Percentiles rank a stretch among this genome's conserved stretches.
Conservation (phyloP, 2,329 filamentous ascomycete genomes). For the Byssothecium circinans region DNA sequence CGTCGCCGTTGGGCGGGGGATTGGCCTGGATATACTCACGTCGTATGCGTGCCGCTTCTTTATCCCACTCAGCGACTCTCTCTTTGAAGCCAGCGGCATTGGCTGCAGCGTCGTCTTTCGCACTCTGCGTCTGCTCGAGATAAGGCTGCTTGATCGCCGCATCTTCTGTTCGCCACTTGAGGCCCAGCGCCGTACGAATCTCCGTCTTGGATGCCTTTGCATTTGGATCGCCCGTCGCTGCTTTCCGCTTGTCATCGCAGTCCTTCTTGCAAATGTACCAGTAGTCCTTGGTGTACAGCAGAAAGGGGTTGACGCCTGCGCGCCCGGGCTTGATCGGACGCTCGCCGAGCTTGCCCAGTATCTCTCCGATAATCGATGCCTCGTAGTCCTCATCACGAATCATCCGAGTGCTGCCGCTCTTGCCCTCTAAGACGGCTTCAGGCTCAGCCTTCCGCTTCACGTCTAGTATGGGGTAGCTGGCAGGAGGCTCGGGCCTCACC, state of each 20-base stretch:
- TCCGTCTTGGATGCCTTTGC: slow-evolving; percentile 71
- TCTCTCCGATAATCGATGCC: slow-evolving; percentile 58
- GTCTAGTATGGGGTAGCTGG: slow-evolving; percentile 14
- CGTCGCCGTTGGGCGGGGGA: slow-evolving; percentile 34
- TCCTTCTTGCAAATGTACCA: slow-evolving; percentile 65
- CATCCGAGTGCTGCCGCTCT: slow-evolving; percentile 25
- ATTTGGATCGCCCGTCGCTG: slow-evolving; percentile 64
- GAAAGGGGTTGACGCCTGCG: slow-evolving; percentile 79
- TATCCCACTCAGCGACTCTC: slow-evolving; percentile 72
- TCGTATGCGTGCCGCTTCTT: slow-evolving; percentile 57
- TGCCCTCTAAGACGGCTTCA: slow-evolving; percentile 14
- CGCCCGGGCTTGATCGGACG: slow-evolving; percentile 73
- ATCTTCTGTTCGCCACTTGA: slow-evolving; percentile 83
- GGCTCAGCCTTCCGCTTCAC: slow-evolving; percentile 29
- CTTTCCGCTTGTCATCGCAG: slow-evolving; percentile 67
- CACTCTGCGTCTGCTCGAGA: slow-evolving; percentile 69
- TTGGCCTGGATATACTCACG: slow-evolving; percentile 46
- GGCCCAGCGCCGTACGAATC: slow-evolving; percentile 80
- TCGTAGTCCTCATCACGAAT: slow-evolving; percentile 54
- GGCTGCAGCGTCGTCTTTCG: slow-evolving; percentile 66
- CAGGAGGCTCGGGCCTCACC: slow-evolving; percentile 33
- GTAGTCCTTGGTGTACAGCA: slow-evolving; percentile 80
- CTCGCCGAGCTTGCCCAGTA: slow-evolving; percentile 68
- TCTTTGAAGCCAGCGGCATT: slow-evolving; percentile 63
- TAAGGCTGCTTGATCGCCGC: slow-evolving; percentile 75